Conservation (phyloP, 345 rosid species). For the Acer campestre region DNA sequence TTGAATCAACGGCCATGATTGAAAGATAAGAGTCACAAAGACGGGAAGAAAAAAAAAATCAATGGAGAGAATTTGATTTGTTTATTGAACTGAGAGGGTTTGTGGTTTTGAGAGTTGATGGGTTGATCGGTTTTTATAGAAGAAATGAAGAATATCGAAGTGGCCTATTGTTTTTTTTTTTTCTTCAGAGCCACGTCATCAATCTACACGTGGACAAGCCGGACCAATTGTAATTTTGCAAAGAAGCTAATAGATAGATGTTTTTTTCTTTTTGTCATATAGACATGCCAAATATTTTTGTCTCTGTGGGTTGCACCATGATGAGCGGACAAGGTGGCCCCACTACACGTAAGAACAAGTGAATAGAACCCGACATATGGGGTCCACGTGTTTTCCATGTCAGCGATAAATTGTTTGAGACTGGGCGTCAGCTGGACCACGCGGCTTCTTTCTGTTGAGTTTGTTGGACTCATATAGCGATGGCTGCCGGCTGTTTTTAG, state of each 20-base stretch:
- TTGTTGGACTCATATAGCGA: constrained; percentile 38
- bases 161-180: neutral
- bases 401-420: constrained; percentile 34
- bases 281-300: constrained; percentile 28
- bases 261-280: neutral
- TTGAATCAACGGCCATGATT: constrained; percentile 59
- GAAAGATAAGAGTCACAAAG: neutral
- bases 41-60: neutral
- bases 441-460: constrained; percentile 37
- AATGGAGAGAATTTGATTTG: too few species aligned
- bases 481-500: constrained; percentile 33
- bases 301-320: constrained; percentile 24
- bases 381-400: constrained; percentile 56
- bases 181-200: constrained; percentile 7
- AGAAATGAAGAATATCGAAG: neutral
- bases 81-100: too few species aligned
- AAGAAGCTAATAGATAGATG: constrained; percentile 17
- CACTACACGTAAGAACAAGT: constrained; percentile 31
- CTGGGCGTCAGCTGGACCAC: constrained; percentile 39
- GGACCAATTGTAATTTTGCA: constrained; percentile 12
- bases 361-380: constrained; percentile 32
- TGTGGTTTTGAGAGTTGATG: too few species aligned
- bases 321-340: constrained; percentile 42
- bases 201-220: neutral
- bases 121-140: constrained; percentile 26